Evolutionary conservation across 1,284 basidiomycete genomes (phyloP).

Genomic region (Erythrobasidium hasegawianum): DNA sequence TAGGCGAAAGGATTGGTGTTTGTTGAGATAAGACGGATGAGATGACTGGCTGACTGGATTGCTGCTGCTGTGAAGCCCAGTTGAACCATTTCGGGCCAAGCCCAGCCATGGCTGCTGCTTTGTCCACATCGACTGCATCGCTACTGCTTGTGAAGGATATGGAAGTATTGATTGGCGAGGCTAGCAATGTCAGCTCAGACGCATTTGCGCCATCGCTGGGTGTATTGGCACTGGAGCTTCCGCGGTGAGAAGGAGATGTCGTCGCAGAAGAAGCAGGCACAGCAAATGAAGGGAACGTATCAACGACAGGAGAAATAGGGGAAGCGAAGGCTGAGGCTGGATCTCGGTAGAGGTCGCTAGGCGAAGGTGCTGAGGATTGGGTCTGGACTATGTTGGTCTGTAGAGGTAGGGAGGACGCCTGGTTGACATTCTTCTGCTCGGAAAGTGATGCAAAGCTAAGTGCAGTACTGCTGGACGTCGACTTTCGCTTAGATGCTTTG

Average conservation of each 20-base stretch:
- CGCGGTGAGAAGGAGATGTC: background rate
- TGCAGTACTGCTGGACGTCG: background rate
- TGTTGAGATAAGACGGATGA: slow-evolving; percentile 3
- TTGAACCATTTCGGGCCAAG: slow-evolving; percentile 30
- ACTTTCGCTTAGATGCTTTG: background rate
- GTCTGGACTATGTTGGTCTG: background rate
- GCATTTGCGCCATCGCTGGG: too few species aligned
- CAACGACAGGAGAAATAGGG: slow-evolving; percentile 9
- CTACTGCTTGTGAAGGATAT: background rate
- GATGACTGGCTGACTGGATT: background rate
- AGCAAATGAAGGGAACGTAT: slow-evolving; percentile 11
- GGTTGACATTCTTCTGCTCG: background rate
- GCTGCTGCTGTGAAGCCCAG: slow-evolving; percentile 15
- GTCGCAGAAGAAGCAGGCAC: background rate
- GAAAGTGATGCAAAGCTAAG: slow-evolving; percentile 2
- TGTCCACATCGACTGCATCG: slow-evolving; percentile 21
- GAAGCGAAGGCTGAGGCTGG: slow-evolving; percentile 5
- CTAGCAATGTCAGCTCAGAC: background rate
- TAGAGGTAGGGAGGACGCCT: background rate
- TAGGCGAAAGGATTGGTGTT: background rate
- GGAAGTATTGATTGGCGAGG: background rate
- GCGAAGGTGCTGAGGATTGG: background rate
- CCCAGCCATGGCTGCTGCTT: slow-evolving; percentile 26
- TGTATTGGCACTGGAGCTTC: background rate
- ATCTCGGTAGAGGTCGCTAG: slow-evolving; percentile 11